Evolutionary conservation across 208 protist species (phyloP).

Genomic region (Wallacemonas sp.): DNA sequence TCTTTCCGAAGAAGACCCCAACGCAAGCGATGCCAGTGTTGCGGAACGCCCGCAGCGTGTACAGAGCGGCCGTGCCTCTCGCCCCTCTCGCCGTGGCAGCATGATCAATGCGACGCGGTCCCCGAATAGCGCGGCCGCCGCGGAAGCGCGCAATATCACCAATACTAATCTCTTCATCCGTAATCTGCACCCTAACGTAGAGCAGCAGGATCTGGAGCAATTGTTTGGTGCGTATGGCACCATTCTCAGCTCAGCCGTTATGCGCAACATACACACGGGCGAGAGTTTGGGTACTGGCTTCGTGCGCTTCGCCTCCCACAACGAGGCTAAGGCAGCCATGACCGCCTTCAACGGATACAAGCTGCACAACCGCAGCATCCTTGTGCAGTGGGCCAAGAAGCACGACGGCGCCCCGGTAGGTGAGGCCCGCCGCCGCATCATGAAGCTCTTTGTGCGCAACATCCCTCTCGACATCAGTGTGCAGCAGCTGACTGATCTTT

Average conservation of each 20-base stretch:
- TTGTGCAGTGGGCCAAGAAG: conserved; percentile 45
- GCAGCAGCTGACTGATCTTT: conserved; percentile 18
- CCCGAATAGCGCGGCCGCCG: background rate
- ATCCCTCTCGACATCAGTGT: conserved; percentile 29
- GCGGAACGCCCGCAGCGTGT: background rate
- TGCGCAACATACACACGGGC: conserved; percentile 72
- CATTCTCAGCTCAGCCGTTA: conserved; percentile 54
- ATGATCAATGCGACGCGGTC: background rate
- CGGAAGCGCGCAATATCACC: conserved; percentile 14
- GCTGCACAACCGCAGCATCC: conserved; percentile 11
- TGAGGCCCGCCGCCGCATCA: conserved; percentile 35
- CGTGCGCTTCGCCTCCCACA: conserved; percentile 52
- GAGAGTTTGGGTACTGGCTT: conserved; percentile 66
- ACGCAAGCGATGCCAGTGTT: background rate
- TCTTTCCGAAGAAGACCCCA: background rate
- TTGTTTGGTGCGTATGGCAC: conserved; percentile 48
- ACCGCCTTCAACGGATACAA: conserved; percentile 19
- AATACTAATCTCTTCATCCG: conserved; percentile 68
- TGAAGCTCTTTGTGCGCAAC: conserved; percentile 65
- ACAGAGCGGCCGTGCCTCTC: background rate
- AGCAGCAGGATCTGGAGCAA: conserved; percentile 35
- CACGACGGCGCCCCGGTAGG: conserved; percentile 41
- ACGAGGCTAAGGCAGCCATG: conserved; percentile 38
- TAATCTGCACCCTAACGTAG: conserved; percentile 32
- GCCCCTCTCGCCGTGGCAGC: conserved; percentile 5